A percentile compares a stretch with the other conserved stretches of the same genome.
Conservation (phyloP, 169 alveolate species). For the Eimeria acervulina region DNA sequence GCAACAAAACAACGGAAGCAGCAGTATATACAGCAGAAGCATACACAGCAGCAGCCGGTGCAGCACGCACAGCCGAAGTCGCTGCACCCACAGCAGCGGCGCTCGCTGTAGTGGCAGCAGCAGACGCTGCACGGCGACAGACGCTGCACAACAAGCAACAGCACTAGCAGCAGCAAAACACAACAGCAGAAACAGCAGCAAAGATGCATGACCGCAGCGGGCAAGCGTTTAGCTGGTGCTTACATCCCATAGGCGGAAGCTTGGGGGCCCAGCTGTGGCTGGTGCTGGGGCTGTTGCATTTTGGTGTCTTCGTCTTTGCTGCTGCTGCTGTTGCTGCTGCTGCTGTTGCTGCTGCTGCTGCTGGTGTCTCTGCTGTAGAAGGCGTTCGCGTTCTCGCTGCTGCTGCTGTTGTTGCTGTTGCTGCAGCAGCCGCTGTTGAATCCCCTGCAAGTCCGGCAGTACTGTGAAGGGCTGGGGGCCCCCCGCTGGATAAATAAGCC, state of each 20-base stretch:
- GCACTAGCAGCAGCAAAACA: not conserved
- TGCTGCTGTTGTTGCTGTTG: constrained; percentile 37
- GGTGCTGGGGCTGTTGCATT: constrained; percentile 24
- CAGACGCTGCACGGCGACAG: not conserved
- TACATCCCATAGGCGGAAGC: constrained; percentile 62
- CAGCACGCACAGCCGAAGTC: not conserved
- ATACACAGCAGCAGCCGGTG: not conserved
- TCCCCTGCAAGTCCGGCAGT: constrained; percentile 37
- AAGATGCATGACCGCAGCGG: not conserved
- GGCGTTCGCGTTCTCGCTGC: not conserved
- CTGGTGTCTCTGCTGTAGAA: constrained; percentile 32
- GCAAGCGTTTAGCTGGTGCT: not conserved
- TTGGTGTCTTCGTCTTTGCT: constrained; percentile 29
- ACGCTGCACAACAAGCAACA: not conserved
- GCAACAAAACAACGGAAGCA: not conserved
- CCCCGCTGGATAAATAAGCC: constrained; percentile 56
- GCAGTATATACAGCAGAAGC: not conserved
- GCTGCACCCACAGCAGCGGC: not conserved
- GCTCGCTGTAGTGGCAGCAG: not conserved
- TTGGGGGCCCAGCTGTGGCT: constrained; percentile 24
- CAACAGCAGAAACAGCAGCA: not conserved
- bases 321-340: constrained; percentile 59
- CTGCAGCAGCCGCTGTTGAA: constrained; percentile 65
- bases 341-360: constrained; percentile 49
- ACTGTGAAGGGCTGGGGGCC: constrained; percentile 66